phyloP scores from a whole-genome alignment of 441 rosid species.

The Kokia cookei region DNA sequence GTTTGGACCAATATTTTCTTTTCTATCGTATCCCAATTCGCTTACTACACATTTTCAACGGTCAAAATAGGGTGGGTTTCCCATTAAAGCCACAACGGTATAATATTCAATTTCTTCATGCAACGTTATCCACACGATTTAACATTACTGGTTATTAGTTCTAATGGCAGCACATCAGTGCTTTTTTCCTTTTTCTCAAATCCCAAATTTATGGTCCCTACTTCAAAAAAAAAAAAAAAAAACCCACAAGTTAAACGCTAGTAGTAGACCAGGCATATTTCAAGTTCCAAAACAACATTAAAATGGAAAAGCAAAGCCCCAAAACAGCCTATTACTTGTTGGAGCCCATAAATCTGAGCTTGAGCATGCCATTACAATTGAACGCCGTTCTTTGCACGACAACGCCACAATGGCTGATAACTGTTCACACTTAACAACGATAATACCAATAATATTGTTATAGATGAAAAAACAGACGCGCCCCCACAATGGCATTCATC shows the following conservation, averaged over 20 bases:
- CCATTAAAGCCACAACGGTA: conserved; percentile 8
- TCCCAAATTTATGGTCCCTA: conserved; percentile 2
- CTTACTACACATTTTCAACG: neutral
- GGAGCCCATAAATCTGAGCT: neutral
- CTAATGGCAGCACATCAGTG: neutral
- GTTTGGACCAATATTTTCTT: neutral
- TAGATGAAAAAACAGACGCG: neutral
- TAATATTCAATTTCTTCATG: conserved; percentile 1
- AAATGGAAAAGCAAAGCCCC: neutral
- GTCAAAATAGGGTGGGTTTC: conserved; percentile 21
- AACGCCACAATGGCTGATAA: neutral
- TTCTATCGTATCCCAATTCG: neutral
- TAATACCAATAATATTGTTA: neutral
- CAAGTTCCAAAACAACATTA: conserved; percentile 23
- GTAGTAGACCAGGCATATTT: conserved; percentile 15
- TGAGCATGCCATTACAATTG: neutral
- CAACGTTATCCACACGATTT: neutral
- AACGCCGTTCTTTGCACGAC: conserved; percentile 26
- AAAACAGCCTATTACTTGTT: neutral
- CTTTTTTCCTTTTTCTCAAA: neutral
- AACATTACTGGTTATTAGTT: neutral
- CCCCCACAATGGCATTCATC: neutral
- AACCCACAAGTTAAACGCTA: conserved; percentile 4
- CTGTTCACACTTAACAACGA: neutral
- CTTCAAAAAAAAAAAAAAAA: too few species aligned